Conservation (phyloP, 805 yeast genomes). For the Cyberlindnera euphorbiae region DNA sequence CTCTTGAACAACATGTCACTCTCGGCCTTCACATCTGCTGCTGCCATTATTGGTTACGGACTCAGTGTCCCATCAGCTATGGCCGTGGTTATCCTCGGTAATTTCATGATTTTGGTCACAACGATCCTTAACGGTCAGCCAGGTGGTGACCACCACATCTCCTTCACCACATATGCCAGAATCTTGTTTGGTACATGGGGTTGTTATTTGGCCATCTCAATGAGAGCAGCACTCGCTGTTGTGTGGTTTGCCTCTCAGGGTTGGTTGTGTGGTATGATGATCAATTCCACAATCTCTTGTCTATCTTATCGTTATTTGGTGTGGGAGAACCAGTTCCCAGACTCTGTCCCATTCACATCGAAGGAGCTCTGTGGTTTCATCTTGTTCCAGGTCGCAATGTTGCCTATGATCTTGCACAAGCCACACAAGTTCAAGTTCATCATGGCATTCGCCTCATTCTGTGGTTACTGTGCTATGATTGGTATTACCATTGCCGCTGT, state of each 20-base stretch:
- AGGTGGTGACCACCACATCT: slow-evolving; percentile 46
- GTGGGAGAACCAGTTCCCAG: slow-evolving; percentile 9
- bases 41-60: slow-evolving; percentile 42
- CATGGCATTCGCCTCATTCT: slow-evolving; percentile 3
- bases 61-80: slow-evolving; percentile 41
- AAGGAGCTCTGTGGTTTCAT: slow-evolving; percentile 10
- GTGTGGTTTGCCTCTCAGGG: slow-evolving; percentile 11
- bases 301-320: slow-evolving; percentile 2
- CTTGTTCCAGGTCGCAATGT: slow-evolving; percentile 2
- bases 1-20: slow-evolving; percentile 40
- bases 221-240: slow-evolving; percentile 35
- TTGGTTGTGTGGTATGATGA: slow-evolving; percentile 11
- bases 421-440: slow-evolving; percentile 5
- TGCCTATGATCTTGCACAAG: slow-evolving; percentile 4
- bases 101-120: slow-evolving; percentile 37
- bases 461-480: slow-evolving; percentile 5
- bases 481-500: slow-evolving; percentile 9
- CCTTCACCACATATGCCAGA: slow-evolving; percentile 42
- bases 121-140: slow-evolving; percentile 44
- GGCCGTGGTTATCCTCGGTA: slow-evolving; percentile 40
- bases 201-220: slow-evolving; percentile 34
- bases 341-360: slow-evolving; percentile 6
- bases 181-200: slow-evolving; percentile 45
- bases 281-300: slow-evolving; percentile 4
- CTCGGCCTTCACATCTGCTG: slow-evolving; percentile 43